phyloP scores from a whole-genome alignment of 495 filamentous ascomycete genomes.

The Penicillium salamii region DNA sequence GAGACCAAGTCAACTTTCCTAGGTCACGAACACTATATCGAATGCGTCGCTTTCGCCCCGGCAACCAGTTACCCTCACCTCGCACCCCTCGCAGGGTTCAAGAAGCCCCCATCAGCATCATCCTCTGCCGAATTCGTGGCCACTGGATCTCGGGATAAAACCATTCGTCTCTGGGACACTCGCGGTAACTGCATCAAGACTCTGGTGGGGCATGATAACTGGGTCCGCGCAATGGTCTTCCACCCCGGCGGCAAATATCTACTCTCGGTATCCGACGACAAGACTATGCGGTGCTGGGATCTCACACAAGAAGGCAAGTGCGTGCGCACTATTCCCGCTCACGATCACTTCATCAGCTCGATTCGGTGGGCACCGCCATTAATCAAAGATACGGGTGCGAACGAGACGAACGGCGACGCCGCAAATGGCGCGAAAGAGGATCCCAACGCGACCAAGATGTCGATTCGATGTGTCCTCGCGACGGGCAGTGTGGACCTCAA shows the following conservation, averaged over 20 bases:
- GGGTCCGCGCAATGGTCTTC: slow-evolving; percentile 84
- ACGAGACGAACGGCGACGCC: slow-evolving; percentile 37
- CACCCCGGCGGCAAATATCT: slow-evolving; percentile 95
- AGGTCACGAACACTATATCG: slow-evolving; percentile 85
- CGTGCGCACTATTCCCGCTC: slow-evolving; percentile 77
- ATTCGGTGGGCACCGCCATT: slow-evolving; percentile 88
- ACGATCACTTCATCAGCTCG: slow-evolving; percentile 84
- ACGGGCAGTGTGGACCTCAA: slow-evolving; percentile 64
- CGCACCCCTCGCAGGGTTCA: slow-evolving; percentile 76
- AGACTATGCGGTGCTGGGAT: slow-evolving; percentile 94
- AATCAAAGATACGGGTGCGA: slow-evolving; percentile 43
- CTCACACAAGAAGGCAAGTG: slow-evolving; percentile 85
- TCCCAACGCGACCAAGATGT: slow-evolving; percentile 31
- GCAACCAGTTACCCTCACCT: slow-evolving; percentile 73
- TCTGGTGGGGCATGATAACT: slow-evolving; percentile 90
- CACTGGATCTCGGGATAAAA: slow-evolving; percentile 88
- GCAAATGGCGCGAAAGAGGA: slow-evolving; percentile 21
- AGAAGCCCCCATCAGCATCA: slow-evolving; percentile 66
- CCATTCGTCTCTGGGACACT: slow-evolving; percentile 85
- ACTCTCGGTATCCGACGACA: slow-evolving; percentile 82
- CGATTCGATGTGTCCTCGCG: slow-evolving; percentile 61
- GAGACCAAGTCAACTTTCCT: slow-evolving; percentile 79
- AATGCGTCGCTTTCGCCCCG: slow-evolving; percentile 88
- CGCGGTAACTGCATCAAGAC: slow-evolving; percentile 86
- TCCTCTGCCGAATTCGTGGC: slow-evolving; percentile 87